Percentiles rank a stretch among this genome's conserved stretches.
These are phyloP conservation scores for Nicotiana paniculata DNA, from an alignment of 257 asterid species.

Conservation along the genomic window DNA sequence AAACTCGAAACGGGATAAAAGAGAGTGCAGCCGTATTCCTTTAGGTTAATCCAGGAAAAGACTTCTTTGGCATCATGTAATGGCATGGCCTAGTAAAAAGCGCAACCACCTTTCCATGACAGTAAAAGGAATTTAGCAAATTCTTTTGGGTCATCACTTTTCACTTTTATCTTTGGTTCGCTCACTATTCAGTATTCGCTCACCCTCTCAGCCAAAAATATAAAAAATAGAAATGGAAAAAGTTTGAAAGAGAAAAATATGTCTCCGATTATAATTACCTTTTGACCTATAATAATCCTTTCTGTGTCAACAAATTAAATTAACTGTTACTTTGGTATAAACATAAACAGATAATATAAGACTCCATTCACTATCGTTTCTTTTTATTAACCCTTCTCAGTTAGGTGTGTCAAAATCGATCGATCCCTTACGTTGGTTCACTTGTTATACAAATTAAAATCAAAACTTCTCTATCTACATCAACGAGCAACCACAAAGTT, in stretches of 20 bases:
- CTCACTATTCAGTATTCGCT: no score
- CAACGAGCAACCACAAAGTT: no score
- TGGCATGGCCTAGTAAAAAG: neutral
- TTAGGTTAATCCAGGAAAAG: neutral
- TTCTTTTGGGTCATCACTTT: neutral
- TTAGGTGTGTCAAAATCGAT: neutral
- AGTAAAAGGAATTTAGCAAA: neutral
- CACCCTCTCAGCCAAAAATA: no score
- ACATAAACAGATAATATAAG: no score
- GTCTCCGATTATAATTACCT: neutral
- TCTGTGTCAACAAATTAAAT: neutral
- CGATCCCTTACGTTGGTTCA: neutral
- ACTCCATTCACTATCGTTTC: neutral
- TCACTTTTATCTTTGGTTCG: no score
- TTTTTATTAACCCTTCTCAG: neutral
- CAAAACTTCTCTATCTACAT: no score
- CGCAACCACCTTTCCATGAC: neutral
- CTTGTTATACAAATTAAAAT: no score
- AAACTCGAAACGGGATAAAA: neutral
- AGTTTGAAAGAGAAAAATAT: no score
- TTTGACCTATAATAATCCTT: no score
- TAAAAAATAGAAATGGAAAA: no score
- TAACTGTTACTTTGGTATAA: neutral
- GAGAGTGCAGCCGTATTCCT: neutral
- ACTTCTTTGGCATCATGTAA: neutral